Conservation (phyloP, 78 protist genomes). For the Cavenderia fasciculata region DNA sequence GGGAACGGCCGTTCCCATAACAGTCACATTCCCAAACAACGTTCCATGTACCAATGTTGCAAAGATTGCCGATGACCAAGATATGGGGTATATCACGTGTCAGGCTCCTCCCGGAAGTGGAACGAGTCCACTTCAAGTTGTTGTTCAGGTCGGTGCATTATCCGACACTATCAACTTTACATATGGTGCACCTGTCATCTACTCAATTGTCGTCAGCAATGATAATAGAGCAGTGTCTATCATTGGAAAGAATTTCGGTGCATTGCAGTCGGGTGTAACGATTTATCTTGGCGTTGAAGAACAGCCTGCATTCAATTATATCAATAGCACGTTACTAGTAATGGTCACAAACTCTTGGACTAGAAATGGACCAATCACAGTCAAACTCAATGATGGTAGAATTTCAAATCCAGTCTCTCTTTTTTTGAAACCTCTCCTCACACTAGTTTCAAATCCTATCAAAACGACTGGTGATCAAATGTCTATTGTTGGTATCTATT, state of each 20-base stretch:
- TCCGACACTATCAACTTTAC: not conserved
- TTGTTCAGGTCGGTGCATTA: not conserved
- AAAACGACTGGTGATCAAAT: not conserved
- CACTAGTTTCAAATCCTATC: no score
- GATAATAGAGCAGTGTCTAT: no score
- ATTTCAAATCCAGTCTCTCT: not conserved
- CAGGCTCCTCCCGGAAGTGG: slow-evolving; percentile 4
- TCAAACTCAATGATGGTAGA: not conserved
- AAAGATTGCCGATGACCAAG: no score
- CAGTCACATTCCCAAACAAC: no score
- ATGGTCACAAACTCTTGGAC: no score
- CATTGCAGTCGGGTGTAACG: not conserved
- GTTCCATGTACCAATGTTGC: no score
- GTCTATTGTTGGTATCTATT: not conserved
- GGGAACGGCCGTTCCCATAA: no score
- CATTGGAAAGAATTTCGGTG: not conserved
- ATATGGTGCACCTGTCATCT: not conserved
- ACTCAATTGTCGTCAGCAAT: not conserved
- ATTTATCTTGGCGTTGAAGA: not conserved
- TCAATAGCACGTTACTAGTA: no score
- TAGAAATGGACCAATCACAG: not conserved
- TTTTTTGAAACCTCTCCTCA: not conserved
- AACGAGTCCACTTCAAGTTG: not conserved
- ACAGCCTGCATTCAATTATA: no score
- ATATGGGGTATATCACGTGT: not conserved